These are phyloP conservation scores for Penicillium tannophilum DNA, from an alignment of 495 filamentous ascomycete genomes.

Conservation along the genomic window DNA sequence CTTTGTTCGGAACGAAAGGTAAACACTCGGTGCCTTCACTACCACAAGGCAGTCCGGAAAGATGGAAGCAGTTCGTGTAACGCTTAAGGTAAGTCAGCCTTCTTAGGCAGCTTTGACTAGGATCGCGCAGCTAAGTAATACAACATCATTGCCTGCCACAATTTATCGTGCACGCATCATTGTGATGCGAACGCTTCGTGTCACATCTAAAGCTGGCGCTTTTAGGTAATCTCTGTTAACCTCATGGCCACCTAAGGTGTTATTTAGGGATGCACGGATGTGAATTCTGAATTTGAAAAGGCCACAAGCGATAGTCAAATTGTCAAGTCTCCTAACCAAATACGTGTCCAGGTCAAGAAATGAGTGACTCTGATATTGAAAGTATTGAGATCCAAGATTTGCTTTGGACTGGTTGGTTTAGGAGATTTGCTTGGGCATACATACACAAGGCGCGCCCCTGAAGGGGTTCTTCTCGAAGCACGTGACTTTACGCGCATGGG, in stretches of 20 bases:
- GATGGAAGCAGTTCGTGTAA: neutral
- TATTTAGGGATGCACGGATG: neutral
- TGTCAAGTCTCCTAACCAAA: neutral
- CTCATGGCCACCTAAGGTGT: neutral
- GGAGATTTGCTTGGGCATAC: too few relatives aligned
- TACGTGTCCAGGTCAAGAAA: neutral
- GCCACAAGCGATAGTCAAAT: neutral
- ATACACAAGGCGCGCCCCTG: too few relatives aligned
- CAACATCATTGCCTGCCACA: too few relatives aligned
- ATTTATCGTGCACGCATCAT: neutral
- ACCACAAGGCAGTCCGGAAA: neutral
- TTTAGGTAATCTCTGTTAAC: neutral
- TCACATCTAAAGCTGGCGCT: too few relatives aligned
- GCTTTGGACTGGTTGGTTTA: too few relatives aligned
- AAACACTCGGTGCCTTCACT: neutral
- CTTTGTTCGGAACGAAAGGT: neutral
- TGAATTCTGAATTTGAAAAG: neutral
- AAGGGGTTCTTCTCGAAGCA: too few relatives aligned
- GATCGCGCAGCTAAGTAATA: too few relatives aligned
- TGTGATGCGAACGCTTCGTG: neutral
- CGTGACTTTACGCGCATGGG: too few relatives aligned
- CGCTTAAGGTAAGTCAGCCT: too few relatives aligned
- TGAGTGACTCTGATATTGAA: too few relatives aligned
- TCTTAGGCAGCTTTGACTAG: too few relatives aligned
- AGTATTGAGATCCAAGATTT: too few relatives aligned